Evolutionary conservation across 2,329 filamentous ascomycete genomes (phyloP).

Genomic region (Fusarium pseudoanthophilum): DNA sequence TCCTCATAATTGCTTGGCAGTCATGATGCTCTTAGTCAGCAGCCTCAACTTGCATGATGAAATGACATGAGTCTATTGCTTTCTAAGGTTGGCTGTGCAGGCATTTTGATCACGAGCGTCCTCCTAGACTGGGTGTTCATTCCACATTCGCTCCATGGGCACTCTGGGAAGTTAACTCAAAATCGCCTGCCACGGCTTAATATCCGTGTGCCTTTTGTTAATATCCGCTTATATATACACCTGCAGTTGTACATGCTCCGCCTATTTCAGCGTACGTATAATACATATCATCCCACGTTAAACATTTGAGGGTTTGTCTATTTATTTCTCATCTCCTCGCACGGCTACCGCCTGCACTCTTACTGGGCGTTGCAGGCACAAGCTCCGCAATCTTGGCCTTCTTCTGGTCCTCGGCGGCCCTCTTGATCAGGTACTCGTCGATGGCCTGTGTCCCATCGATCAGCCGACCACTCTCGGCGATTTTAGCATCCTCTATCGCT

Average conservation of each 20-base stretch:
- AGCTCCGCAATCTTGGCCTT: slow-evolving; percentile 49
- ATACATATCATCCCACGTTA: slow-evolving; percentile 39
- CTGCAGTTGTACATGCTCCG: slow-evolving; percentile 43
- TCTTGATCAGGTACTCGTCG: slow-evolving; percentile 50
- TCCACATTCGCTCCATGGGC: background rate
- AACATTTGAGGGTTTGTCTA: background rate
- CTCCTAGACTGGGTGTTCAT: background rate
- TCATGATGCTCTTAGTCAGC: slow-evolving; percentile 39
- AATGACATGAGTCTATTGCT: background rate
- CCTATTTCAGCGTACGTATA: slow-evolving; percentile 38
- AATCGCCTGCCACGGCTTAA: slow-evolving; percentile 16
- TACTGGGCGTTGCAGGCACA: slow-evolving; percentile 41
- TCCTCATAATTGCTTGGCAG: slow-evolving; percentile 8
- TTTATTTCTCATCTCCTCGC: slow-evolving; percentile 37
- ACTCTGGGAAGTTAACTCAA: background rate
- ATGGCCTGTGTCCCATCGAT: slow-evolving; percentile 68
- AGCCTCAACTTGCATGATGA: slow-evolving; percentile 15
- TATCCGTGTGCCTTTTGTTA: slow-evolving; percentile 37
- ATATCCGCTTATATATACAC: slow-evolving; percentile 42
- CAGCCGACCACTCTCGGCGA: slow-evolving; percentile 63
- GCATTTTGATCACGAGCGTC: background rate
- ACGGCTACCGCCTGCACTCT: slow-evolving; percentile 30
- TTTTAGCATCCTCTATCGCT: slow-evolving; percentile 64
- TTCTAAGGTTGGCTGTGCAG: background rate
- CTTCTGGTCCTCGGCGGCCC: slow-evolving; percentile 49